phyloP scores from a whole-genome alignment of 352 stramenopile species.

The Phytophthora fragariae region DNA sequence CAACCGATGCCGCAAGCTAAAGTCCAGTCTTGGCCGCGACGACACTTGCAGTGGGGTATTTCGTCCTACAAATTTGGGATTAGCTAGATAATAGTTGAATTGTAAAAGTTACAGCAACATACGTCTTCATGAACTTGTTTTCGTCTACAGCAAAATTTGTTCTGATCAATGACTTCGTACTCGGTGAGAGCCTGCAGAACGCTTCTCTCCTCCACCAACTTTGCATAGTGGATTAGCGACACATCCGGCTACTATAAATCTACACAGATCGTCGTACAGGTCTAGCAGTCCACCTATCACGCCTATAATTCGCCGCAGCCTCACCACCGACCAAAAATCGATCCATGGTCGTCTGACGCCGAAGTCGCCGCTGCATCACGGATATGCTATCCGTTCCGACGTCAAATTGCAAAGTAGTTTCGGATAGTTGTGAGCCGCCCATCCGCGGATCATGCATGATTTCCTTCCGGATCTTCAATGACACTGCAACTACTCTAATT shows the following conservation, averaged over 20 bases:
- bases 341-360: slow-evolving; percentile 12
- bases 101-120: not conserved
- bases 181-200: not conserved
- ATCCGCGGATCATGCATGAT: too few relatives aligned
- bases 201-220: not conserved
- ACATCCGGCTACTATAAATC: not conserved
- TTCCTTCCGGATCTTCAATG: too few relatives aligned
- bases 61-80: not conserved
- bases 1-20: slow-evolving; percentile 1
- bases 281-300: too few relatives aligned
- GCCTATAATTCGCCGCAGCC: not conserved
- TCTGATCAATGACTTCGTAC: not conserved
- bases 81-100: not conserved
- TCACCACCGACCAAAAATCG: not conserved
- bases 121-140: slow-evolving; percentile 8
- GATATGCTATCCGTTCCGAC: not conserved
- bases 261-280: not conserved
- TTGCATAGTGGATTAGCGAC: not conserved
- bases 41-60: slow-evolving; percentile 13
- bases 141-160: not conserved
- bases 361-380: not conserved
- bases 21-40: not conserved
- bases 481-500: too few relatives aligned
- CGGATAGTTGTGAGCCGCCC: too few relatives aligned
- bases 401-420: too few relatives aligned